These are phyloP conservation scores for Desmodesmus armatus DNA, from an alignment of 139 green algal genomes.

Conservation along the genomic window DNA sequence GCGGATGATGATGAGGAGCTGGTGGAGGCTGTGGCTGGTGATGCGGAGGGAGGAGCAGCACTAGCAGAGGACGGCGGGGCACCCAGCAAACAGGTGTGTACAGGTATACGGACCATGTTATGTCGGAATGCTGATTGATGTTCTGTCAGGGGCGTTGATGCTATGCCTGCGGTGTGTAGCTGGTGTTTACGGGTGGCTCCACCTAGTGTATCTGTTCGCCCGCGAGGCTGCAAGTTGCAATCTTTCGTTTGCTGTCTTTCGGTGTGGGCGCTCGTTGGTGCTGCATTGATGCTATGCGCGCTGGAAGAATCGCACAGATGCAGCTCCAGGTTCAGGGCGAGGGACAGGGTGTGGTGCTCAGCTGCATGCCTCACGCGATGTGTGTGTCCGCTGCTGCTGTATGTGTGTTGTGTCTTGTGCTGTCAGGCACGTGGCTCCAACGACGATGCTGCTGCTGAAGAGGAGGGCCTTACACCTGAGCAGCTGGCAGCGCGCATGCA, in stretches of 20 bases:
- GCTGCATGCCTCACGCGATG: not conserved
- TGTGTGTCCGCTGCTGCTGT: not conserved
- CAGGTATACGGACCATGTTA: not conserved
- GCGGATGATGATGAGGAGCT: slow-evolving; percentile 52
- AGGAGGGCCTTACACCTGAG: slow-evolving; percentile 62
- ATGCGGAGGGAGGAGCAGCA: slow-evolving; percentile 39
- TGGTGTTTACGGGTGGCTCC: no score
- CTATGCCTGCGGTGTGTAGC: not conserved
- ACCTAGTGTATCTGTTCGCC: no score
- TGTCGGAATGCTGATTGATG: not conserved
- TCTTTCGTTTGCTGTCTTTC: no score
- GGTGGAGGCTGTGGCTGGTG: slow-evolving; percentile 8
- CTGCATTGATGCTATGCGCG: no score
- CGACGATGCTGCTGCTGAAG: slow-evolving; percentile 36
- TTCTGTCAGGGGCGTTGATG: not conserved
- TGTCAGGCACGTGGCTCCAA: not conserved
- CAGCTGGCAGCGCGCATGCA: slow-evolving; percentile 49
- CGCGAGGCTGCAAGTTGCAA: no score
- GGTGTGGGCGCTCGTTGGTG: no score
- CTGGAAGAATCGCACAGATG: no score
- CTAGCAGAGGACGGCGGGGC: slow-evolving; percentile 30
- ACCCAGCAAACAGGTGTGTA: not conserved
- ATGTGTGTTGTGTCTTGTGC: not conserved
- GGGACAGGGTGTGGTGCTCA: no score
- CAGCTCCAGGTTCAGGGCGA: no score